A percentile compares a stretch with the other conserved stretches of the same genome.
These are phyloP conservation scores for Sutorius australiensis DNA, from an alignment of 768 basidiomycete species.

Conservation along the genomic window DNA sequence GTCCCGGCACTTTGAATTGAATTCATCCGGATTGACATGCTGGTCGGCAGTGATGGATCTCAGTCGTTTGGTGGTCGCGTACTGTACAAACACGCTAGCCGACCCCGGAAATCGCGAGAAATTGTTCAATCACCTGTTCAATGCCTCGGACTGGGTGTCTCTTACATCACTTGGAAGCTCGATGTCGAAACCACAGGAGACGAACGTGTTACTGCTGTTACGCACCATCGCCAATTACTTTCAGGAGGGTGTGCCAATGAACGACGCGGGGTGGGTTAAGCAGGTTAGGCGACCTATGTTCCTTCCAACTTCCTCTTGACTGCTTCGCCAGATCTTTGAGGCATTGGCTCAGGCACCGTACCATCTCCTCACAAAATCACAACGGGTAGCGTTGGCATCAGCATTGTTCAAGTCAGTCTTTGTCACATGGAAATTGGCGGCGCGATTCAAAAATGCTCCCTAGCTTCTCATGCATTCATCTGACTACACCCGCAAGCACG, in stretches of 20 bases:
- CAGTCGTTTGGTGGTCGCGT: constrained; percentile 68
- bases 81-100: constrained; percentile 51
- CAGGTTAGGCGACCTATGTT: constrained; percentile 36
- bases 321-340: constrained; percentile 50
- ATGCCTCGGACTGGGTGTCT: constrained; percentile 59
- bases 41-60: constrained; percentile 73
- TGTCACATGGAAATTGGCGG: not conserved
- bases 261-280: constrained; percentile 47
- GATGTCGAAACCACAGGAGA: constrained; percentile 71
- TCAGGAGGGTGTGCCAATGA: constrained; percentile 46
- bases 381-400: constrained; percentile 76
- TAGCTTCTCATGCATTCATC: constrained; percentile 64
- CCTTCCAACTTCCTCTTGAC: constrained; percentile 5
- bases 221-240: constrained; percentile 79
- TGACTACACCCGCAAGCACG: constrained; percentile 41
- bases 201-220: constrained; percentile 76
- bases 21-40: not conserved
- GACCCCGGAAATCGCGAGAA: constrained; percentile 40
- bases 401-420: constrained; percentile 80
- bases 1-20: constrained; percentile 6
- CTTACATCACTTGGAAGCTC: constrained; percentile 48
- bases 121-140: constrained; percentile 62
- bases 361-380: constrained; percentile 57
- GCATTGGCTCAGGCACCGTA: constrained; percentile 50
- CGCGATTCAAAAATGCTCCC: constrained; percentile 1